Evolutionary conservation across 148 eudicot genomes (phyloP), one percentile per base, ranked within the genome.

Genomic region (Persicaria tinctoria): DNA sequence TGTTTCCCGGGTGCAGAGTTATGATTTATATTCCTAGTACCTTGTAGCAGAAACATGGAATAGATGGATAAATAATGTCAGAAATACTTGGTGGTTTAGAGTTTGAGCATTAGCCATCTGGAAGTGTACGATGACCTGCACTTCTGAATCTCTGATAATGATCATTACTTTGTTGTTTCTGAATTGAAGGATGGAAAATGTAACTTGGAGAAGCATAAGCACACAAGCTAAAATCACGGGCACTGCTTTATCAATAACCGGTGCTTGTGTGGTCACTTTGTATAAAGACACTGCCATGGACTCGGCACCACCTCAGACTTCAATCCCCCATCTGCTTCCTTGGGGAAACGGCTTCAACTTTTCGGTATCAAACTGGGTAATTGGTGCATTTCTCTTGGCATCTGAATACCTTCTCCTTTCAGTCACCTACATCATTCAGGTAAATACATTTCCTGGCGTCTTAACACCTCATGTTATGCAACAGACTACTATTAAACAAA

Each of bases 201-300:
- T 87, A 23, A 82, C 80, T 45, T 51, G 87, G 44, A 84, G 83
- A 79, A 81, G 75, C 6, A 17, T 62, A 12, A 84, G 78, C 78
- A 86, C 87, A 76, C 85, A 81, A 74, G 93, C 86, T 8, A 87
- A 89, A 79, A 48, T 74, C 73, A 3, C 86, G 64, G 93, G 93
- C 23, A 86, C 89, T 17, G 76, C 82, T 12, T 47, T 87, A 48
- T 85, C 88, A 13, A 82, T 89, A 82, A 70, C 81, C 71, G 93
- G 93, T 62, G 89, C 91, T 38, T 80, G 84, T 56, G 78, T 86
- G 45, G 79, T 82, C 55, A 84, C 84, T 18, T 79, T 89, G 5
- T 89, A 86, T 71, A 83, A 80, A 78, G 87, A 91, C 60, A 86
- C 85, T 4, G 4, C 84, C 51, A 14, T 86, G 48, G 17, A 70